These are phyloP conservation scores for Paramyrothecium sp. DNA, from an alignment of 2,329 filamentous ascomycete species.

Conservation along the genomic window DNA sequence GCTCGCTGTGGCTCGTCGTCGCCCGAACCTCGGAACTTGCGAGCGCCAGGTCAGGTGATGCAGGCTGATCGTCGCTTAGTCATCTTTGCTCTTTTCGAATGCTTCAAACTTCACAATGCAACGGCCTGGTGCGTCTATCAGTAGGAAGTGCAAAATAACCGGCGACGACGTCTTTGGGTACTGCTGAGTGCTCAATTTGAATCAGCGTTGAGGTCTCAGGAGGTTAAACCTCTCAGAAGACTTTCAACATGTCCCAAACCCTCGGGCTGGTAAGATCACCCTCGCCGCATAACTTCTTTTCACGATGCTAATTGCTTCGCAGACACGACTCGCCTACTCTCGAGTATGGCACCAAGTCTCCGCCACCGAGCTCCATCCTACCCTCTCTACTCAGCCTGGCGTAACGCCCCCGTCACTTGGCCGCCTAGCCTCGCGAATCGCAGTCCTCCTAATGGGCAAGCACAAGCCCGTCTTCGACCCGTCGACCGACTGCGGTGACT, in stretches of 20 bases:
- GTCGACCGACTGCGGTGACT: constrained; percentile 97
- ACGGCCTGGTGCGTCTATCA: neutral
- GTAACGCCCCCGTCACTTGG: constrained; percentile 77
- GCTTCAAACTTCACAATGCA: constrained; percentile 22
- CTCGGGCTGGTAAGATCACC: constrained; percentile 63
- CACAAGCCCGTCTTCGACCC: constrained; percentile 98
- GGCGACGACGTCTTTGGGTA: neutral
- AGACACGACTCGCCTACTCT: constrained; percentile 97
- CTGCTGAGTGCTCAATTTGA: neutral
- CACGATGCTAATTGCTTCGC: constrained; percentile 11
- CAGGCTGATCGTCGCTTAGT: constrained; percentile 12
- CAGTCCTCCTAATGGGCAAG: constrained; percentile 91
- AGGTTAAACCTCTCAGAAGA: constrained; percentile 15
- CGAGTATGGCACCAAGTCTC: constrained; percentile 89
- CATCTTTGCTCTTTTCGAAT: constrained; percentile 16
- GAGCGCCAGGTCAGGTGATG: neutral
- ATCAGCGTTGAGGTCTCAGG: neutral
- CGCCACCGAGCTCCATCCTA: constrained; percentile 65
- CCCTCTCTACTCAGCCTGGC: constrained; percentile 55
- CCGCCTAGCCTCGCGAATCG: constrained; percentile 84
- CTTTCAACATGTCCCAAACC: constrained; percentile 70
- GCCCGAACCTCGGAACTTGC: neutral
- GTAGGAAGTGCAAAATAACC: neutral
- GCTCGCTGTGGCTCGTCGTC: too few species aligned
- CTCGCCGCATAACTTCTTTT: constrained; percentile 3